Evolutionary conservation across 257 asterid genomes (phyloP).

Genomic region (Jaltomata sinuosa): DNA sequence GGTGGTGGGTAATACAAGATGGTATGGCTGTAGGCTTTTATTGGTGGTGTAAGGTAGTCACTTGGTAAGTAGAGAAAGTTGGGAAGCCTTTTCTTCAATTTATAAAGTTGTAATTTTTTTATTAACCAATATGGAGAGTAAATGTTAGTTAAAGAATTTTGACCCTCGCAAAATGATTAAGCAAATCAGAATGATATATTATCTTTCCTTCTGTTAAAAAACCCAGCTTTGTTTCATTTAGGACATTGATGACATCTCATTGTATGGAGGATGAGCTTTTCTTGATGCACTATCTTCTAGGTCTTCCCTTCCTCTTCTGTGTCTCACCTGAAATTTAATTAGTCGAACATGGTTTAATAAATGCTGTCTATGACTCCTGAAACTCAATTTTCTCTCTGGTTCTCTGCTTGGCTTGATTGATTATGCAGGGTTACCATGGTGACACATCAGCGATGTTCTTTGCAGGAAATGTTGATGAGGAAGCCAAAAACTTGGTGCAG

Average conservation of each 20-base stretch:
- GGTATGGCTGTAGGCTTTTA: not conserved
- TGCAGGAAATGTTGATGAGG: constrained; percentile 77
- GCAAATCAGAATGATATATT: not conserved
- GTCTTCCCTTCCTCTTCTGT: not conserved
- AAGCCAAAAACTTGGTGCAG: constrained; percentile 78
- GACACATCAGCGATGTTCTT: constrained; percentile 92
- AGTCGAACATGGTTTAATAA: not conserved
- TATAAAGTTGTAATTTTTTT: not conserved
- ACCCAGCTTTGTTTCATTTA: not conserved
- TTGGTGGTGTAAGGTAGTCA: not conserved
- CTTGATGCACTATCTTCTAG: not conserved
- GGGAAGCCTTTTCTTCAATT: not conserved
- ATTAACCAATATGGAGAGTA: not conserved
- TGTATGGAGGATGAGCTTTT: not conserved
- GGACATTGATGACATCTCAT: not conserved
- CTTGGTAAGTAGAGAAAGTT: not conserved
- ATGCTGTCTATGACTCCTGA: not conserved
- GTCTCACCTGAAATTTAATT: not conserved
- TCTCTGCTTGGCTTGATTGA: constrained; percentile 6
- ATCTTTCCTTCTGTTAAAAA: not conserved
- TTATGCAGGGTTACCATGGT: constrained; percentile 88
- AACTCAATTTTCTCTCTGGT: constrained; percentile 6
- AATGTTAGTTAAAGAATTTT: not conserved
- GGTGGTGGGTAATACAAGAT: not conserved
- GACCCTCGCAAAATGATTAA: not conserved